phyloP scores from a whole-genome alignment of 2,329 filamentous ascomycete genomes.

The Ophiostoma tasmaniense region DNA sequence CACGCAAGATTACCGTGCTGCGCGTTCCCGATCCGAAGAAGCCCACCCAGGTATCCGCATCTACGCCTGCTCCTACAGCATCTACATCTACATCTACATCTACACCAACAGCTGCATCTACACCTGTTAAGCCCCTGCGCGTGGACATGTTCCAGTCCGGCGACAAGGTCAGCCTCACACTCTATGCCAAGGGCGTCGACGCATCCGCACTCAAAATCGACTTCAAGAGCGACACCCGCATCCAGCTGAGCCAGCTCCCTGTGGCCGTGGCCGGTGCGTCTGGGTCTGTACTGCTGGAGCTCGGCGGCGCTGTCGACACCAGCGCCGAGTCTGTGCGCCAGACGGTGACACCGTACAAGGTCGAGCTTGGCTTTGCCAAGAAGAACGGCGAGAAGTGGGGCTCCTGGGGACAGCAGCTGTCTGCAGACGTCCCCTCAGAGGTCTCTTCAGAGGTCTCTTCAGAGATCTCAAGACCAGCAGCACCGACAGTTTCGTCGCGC shows the following conservation, averaged over 20 bases:
- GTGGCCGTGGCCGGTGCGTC: constrained; percentile 19
- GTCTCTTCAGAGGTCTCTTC: no score
- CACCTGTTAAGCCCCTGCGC: constrained; percentile 28
- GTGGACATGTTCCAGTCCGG: constrained; percentile 36
- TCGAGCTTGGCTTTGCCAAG: constrained; percentile 29
- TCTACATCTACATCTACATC: constrained; percentile 5
- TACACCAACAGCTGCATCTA: neutral
- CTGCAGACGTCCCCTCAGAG: no score
- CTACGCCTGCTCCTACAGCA: constrained; percentile 7
- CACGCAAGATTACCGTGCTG: constrained; percentile 37
- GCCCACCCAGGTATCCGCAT: neutral
- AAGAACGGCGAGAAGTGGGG: constrained; percentile 26
- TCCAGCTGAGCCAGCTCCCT: constrained; percentile 18
- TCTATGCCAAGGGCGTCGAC: constrained; percentile 34
- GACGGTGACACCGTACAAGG: constrained; percentile 27
- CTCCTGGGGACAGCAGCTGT: constrained; percentile 26
- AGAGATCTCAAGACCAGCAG: neutral
- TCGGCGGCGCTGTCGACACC: constrained; percentile 23
- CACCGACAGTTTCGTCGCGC: neutral
- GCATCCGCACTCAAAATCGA: constrained; percentile 20
- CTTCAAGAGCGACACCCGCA: constrained; percentile 15
- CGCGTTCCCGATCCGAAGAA: constrained; percentile 24
- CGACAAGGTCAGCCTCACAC: constrained; percentile 29
- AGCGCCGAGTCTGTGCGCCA: constrained; percentile 20
- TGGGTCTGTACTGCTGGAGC: constrained; percentile 21